Conservation (phyloP, 345 rosid genomes). For the Syzygium aromaticum region DNA sequence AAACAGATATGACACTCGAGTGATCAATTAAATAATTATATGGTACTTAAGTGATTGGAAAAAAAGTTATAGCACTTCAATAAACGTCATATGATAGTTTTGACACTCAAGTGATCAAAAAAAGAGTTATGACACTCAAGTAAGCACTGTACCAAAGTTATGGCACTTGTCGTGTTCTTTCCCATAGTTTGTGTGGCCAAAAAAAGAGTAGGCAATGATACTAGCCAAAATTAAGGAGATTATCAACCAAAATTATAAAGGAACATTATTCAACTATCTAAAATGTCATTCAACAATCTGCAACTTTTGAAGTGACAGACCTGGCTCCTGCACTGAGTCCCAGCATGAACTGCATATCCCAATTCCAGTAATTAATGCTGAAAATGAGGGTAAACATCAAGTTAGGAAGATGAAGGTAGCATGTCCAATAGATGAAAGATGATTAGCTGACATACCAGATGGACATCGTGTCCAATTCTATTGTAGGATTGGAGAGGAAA, state of each 20-base stretch:
- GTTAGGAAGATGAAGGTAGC: neutral
- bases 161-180: too few relatives aligned
- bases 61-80: too few relatives aligned
- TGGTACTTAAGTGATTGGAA: too few relatives aligned
- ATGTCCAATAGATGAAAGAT: neutral
- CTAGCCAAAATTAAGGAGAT: neutral
- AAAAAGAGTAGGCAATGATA: neutral
- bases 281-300: neutral
- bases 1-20: too few relatives aligned
- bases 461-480: slow-evolving; percentile 68
- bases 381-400: neutral
- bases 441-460: slow-evolving; percentile 41
- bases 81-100: too few relatives aligned
- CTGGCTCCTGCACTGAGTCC: slow-evolving; percentile 72
- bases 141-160: too few relatives aligned
- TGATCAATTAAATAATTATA: too few relatives aligned
- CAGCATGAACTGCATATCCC: slow-evolving; percentile 81
- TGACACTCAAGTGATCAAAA: too few relatives aligned
- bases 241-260: neutral
- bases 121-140: too few relatives aligned
- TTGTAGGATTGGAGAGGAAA: slow-evolving; percentile 56
- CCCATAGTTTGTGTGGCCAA: neutral
- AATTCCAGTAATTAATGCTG: slow-evolving; percentile 77
- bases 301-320: slow-evolving; percentile 15
- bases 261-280: neutral